Percentiles rank a stretch among this genome's conserved stretches.
phyloP scores from a whole-genome alignment of 441 rosid species.

The Corymbia calophylla region DNA sequence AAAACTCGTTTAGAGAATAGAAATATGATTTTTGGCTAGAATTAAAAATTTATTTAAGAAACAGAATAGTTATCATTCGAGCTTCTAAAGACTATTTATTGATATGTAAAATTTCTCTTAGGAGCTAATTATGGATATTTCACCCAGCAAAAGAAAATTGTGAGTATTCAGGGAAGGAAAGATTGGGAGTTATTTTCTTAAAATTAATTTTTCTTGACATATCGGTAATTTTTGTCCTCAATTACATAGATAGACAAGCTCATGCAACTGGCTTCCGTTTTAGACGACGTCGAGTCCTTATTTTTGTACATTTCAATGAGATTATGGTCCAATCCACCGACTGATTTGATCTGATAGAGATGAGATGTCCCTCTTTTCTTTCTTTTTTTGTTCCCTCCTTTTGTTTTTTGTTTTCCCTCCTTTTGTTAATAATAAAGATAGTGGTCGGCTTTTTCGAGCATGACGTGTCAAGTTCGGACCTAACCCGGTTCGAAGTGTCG shows the following conservation, averaged over 20 bases:
- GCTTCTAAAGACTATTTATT: background rate
- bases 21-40: too few relatives aligned
- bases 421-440: too few relatives aligned
- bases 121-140: background rate
- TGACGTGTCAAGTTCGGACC: background rate
- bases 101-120: background rate
- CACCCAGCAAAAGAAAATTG: background rate
- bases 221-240: background rate
- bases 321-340: background rate
- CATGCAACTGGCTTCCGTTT: background rate
- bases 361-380: background rate
- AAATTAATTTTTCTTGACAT: background rate
- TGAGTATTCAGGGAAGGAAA: background rate
- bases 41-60: too few relatives aligned
- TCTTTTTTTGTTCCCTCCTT: background rate
- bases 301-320: background rate
- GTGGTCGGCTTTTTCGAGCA: background rate
- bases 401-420: background rate
- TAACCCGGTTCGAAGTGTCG: background rate
- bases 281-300: background rate
- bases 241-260: background rate
- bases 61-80: too few relatives aligned
- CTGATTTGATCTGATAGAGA: background rate
- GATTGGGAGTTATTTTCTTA: background rate
- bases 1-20: too few relatives aligned